Conservation (phyloP, 805 yeast genomes). For the Lachancea quebecensis region DNA sequence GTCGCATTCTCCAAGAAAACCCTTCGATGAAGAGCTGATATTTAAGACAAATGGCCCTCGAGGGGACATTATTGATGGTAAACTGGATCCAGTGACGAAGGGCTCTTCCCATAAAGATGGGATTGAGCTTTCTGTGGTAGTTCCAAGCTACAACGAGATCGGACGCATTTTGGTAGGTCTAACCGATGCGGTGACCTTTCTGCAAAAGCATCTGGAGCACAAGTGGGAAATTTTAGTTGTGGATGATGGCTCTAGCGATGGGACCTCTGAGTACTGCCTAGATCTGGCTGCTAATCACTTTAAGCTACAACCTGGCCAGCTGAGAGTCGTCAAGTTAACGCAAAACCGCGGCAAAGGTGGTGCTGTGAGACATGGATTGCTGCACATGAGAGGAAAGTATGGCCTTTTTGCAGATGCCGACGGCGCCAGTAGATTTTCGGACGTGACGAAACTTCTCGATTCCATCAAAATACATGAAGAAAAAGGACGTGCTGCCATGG, state of each 20-base stretch:
- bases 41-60: constrained; percentile 44
- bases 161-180: constrained; percentile 64
- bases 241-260: constrained; percentile 88
- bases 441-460: constrained; percentile 46
- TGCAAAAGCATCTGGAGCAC: constrained; percentile 34
- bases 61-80: constrained; percentile 27
- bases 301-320: constrained; percentile 45
- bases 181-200: constrained; percentile 54
- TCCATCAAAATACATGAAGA: constrained; percentile 32
- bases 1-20: constrained; percentile 58
- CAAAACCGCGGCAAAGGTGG: constrained; percentile 93
- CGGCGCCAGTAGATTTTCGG: constrained; percentile 83
- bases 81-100: constrained; percentile 19
- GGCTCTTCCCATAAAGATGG: constrained; percentile 22
- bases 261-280: constrained; percentile 67
- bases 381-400: constrained; percentile 63
- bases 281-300: constrained; percentile 42
- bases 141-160: constrained; percentile 93
- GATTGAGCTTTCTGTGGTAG: constrained; percentile 64
- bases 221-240: constrained; percentile 68
- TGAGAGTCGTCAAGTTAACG: constrained; percentile 64
- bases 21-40: constrained; percentile 44
- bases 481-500: constrained; percentile 45
- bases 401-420: constrained; percentile 95
- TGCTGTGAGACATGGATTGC: constrained; percentile 90